Conservation (phyloP, 305 asterid species). For the Petunia hybrid region DNA sequence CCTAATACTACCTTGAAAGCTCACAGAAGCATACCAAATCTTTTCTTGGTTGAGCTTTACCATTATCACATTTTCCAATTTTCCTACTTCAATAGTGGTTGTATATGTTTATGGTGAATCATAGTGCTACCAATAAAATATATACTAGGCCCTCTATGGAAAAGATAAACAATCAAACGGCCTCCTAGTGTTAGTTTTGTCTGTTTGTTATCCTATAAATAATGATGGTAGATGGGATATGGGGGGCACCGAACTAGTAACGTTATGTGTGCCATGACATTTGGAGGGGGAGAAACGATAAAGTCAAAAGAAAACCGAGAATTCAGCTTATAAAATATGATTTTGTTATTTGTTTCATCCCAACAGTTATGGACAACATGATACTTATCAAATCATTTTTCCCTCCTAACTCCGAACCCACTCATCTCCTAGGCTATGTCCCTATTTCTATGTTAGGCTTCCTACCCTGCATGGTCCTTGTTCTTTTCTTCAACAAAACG, state of each 20-base stretch:
- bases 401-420: neutral
- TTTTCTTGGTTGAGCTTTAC: too few species aligned
- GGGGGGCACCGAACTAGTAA: neutral
- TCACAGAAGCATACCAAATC: too few species aligned
- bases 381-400: constrained; percentile 12
- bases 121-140: too few species aligned
- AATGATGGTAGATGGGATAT: neutral
- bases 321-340: neutral
- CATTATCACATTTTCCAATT: too few species aligned
- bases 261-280: neutral
- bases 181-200: neutral
- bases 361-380: constrained; percentile 18
- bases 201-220: neutral
- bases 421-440: neutral
- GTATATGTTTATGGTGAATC: too few species aligned
- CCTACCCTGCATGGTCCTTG: neutral
- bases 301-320: neutral
- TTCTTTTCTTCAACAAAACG: neutral
- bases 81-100: too few species aligned
- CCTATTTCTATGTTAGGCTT: neutral
- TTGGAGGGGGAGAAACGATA: neutral
- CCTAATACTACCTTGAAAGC: too few species aligned
- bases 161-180: too few species aligned
- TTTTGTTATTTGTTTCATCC: neutral
- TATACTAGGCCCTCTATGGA: too few species aligned